Conservation (phyloP, 169 alveolate species). For the Eimeria acervulina region DNA sequence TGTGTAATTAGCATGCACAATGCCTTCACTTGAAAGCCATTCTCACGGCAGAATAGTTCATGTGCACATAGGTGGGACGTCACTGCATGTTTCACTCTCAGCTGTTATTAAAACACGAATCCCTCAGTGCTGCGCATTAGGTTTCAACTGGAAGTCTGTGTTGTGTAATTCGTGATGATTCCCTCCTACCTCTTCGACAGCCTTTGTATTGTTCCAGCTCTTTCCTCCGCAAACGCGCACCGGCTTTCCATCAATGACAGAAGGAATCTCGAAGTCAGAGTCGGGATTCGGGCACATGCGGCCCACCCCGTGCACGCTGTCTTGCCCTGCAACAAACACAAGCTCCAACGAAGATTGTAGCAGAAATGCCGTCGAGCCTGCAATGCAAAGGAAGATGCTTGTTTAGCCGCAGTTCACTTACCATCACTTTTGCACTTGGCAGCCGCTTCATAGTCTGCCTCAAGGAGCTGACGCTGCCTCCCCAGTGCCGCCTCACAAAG, state of each 20-base stretch:
- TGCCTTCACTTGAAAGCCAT: background rate
- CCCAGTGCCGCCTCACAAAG: slow-evolving; percentile 96
- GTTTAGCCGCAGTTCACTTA: background rate
- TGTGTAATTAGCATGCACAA: slow-evolving; percentile 22
- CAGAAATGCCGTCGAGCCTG: background rate
- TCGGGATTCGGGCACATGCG: slow-evolving; percentile 69
- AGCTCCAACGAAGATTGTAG: background rate
- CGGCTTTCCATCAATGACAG: slow-evolving; percentile 63
- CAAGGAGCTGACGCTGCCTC: slow-evolving; percentile 84
- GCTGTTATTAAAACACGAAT: background rate
- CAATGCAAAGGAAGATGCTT: background rate
- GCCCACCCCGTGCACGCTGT: slow-evolving; percentile 79
- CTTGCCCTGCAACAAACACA: slow-evolving; percentile 35
- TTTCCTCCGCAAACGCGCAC: slow-evolving; percentile 71
- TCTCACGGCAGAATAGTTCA: background rate
- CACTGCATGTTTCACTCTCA: background rate
- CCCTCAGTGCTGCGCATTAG: background rate
- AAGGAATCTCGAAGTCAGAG: slow-evolving; percentile 49
- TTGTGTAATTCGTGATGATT: background rate
- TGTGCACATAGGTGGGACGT: background rate
- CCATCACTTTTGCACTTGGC: slow-evolving; percentile 84
- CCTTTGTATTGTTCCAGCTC: slow-evolving; percentile 61
- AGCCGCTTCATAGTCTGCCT: slow-evolving; percentile 91
- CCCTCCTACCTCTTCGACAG: slow-evolving; percentile 57
- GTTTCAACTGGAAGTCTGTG: background rate